Conservation (phyloP, 805 yeast species). For the Blastobotrys parvus region DNA sequence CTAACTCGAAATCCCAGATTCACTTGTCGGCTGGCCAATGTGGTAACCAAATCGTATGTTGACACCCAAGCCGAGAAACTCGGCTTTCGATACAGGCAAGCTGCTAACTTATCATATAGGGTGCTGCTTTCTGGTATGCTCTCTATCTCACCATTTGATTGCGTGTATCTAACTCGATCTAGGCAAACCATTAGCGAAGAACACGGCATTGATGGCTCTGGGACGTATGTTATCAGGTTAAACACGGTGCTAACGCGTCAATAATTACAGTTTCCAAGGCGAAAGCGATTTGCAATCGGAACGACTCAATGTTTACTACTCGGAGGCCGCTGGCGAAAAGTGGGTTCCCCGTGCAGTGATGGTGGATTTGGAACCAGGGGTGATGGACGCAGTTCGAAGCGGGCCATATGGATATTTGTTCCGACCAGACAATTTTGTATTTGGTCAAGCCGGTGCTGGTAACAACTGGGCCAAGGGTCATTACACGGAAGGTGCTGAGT, state of each 20-base stretch:
- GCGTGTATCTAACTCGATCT: background rate
- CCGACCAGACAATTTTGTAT: conserved; percentile 86
- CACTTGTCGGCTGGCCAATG: conserved; percentile 97
- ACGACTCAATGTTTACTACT: conserved; percentile 75
- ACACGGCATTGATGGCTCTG: conserved; percentile 33
- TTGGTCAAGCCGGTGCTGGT: conserved; percentile 89
- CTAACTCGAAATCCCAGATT: conserved; percentile 37
- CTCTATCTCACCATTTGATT: background rate
- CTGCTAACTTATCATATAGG: too few species aligned
- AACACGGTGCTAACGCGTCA: conserved; percentile 17
- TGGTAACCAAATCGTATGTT: conserved; percentile 78
- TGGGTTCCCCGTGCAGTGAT: conserved; percentile 91
- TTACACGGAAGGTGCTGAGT: conserved; percentile 94
- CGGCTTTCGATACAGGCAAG: too few species aligned
- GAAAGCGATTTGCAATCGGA: conserved; percentile 26
- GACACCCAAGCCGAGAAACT: too few species aligned
- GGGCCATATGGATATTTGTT: conserved; percentile 78
- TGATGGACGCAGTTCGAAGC: conserved; percentile 75
- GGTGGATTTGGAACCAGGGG: conserved; percentile 91
- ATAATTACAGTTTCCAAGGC: conserved; percentile 16
- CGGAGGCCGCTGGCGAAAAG: conserved; percentile 78
- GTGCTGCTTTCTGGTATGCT: conserved; percentile 29
- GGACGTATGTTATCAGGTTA: conserved; percentile 21
- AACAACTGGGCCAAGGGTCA: conserved; percentile 97
- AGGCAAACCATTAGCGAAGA: conserved; percentile 34